Conservation (phyloP, 2,329 filamentous ascomycete genomes). For the Exophiala sp. region DNA sequence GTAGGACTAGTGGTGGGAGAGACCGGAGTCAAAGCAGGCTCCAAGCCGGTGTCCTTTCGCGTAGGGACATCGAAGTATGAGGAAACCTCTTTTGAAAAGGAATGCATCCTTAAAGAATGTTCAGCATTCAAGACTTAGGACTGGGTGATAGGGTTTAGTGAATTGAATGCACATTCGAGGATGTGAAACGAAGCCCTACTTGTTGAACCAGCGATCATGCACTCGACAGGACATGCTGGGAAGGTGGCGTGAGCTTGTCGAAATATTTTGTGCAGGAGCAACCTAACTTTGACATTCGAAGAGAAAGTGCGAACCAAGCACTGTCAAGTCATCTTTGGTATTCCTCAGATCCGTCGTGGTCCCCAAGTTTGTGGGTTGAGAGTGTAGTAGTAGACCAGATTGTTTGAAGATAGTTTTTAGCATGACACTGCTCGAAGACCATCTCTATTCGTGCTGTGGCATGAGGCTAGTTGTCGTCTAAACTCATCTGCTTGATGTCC, state of each 20-base stretch:
- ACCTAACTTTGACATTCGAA: too few species aligned
- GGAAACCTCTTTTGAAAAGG: slow-evolving; percentile 7
- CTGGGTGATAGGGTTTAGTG: too few species aligned
- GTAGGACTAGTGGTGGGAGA: slow-evolving; percentile 3
- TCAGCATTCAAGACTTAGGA: neutral
- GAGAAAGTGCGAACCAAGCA: too few species aligned
- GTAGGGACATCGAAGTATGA: slow-evolving; percentile 20
- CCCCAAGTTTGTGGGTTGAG: too few species aligned
- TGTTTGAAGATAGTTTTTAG: neutral
- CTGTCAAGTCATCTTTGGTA: too few species aligned
- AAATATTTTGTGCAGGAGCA: too few species aligned
- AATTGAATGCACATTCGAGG: neutral
- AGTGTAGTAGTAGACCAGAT: too few species aligned
- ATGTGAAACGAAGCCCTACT: neutral
- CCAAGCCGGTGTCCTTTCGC: neutral
- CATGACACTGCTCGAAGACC: neutral
- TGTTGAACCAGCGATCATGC: too few species aligned
- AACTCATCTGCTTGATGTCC: slow-evolving; percentile 63
- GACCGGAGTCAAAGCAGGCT: neutral
- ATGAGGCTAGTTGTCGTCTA: slow-evolving; percentile 35
- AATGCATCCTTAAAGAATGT: slow-evolving; percentile 1
- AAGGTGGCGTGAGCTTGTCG: neutral
- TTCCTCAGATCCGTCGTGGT: too few species aligned
- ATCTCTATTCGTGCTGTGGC: neutral
- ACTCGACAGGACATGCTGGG: neutral